phyloP scores from a whole-genome alignment of 2,329 filamentous ascomycete species.

The Nothomitra cinnamomea region DNA sequence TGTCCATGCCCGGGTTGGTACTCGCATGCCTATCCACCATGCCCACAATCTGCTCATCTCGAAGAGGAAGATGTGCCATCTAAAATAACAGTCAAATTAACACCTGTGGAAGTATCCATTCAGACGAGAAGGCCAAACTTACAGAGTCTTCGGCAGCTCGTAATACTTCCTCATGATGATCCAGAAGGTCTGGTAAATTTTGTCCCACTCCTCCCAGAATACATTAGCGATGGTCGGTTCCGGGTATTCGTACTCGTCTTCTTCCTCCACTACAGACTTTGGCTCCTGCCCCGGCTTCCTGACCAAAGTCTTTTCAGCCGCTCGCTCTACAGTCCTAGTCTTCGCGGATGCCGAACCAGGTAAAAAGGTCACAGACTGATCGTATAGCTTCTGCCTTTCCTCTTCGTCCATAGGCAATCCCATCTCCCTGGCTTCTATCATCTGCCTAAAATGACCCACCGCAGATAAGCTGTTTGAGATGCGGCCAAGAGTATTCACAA shows the following conservation, averaged over 20 bases:
- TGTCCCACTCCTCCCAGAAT: constrained; percentile 29
- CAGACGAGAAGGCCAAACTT: constrained; percentile 27
- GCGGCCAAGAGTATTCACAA: constrained; percentile 86
- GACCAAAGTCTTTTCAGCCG: constrained; percentile 22
- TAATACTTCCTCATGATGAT: constrained; percentile 57
- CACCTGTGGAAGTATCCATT: background rate
- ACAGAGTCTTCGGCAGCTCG: constrained; percentile 50
- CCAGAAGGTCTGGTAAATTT: constrained; percentile 40
- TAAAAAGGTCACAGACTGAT: background rate
- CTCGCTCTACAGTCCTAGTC: constrained; percentile 20
- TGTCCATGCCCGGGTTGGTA: constrained; percentile 39
- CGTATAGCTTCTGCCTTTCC: constrained; percentile 7
- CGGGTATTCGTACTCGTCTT: constrained; percentile 23
- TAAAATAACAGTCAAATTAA: constrained; percentile 13
- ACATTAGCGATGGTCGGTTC: constrained; percentile 18
- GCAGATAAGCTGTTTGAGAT: constrained; percentile 67
- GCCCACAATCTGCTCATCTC: constrained; percentile 40
- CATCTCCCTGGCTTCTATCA: constrained; percentile 26
- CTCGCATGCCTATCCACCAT: constrained; percentile 45
- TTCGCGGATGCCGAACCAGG: background rate
- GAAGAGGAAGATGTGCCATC: constrained; percentile 32
- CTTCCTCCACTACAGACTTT: constrained; percentile 14
- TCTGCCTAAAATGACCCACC: constrained; percentile 51
- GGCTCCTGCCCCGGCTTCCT: constrained; percentile 14
- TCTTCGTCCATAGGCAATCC: constrained; percentile 14